These are phyloP conservation scores for Solanum lycopersicoides DNA, from an alignment of 257 asterid genomes.

Conservation along the genomic window DNA sequence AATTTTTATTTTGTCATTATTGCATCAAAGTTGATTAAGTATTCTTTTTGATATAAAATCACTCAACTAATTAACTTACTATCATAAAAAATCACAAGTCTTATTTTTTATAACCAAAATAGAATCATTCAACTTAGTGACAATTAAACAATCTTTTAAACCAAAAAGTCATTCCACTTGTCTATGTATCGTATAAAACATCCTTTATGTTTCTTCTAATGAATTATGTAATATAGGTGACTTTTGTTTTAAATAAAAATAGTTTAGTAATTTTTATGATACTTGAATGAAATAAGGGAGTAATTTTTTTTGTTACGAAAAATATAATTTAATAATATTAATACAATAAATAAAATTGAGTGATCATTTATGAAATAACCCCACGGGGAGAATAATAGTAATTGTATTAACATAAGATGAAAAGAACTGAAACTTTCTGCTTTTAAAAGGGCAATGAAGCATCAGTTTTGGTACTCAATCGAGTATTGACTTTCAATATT, in stretches of 20 bases:
- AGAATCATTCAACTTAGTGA: not conserved
- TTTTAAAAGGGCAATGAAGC: not conserved
- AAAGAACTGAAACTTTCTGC: not conserved
- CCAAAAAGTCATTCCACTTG: not conserved
- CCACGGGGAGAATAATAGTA: not conserved
- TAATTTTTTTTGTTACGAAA: not conserved
- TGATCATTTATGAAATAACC: not conserved
- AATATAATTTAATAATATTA: not conserved
- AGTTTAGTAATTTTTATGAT: not conserved
- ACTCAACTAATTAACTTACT: not conserved
- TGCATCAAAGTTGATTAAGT: not conserved
- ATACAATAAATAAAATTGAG: not conserved
- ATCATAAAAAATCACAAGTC: not conserved
- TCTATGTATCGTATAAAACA: not conserved
- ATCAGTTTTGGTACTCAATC: not conserved
- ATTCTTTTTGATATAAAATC: not conserved
- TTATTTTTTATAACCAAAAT: not conserved
- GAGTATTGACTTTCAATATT: not conserved
- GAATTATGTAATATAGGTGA: not conserved
- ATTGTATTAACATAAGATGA: not conserved
- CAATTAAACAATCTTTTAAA: not conserved
- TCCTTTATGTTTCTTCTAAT: not conserved
- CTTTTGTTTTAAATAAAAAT: not conserved
- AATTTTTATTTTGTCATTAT: not conserved
- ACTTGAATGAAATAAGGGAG: too few relatives aligned